Evolutionary conservation across 306 rosid genomes (phyloP), one percentile per base, ranked within the genome.

Genomic region (Medicago arabica): DNA sequence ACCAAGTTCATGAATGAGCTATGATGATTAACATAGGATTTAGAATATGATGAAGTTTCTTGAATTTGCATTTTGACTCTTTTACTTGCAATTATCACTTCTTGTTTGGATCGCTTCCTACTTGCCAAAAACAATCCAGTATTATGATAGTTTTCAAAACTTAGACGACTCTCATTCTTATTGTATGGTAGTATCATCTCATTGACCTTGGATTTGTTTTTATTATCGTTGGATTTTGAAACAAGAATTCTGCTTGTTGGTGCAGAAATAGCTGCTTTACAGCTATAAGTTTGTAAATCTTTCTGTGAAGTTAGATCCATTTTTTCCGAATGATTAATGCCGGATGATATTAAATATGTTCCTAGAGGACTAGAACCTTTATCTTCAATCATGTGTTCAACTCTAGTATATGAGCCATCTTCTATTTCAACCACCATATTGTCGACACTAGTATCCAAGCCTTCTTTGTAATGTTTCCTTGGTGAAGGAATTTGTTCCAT

Each of bases 1-100:
- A 95, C 77, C 96, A 93, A 86, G 83, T 83, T 92, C 95, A 86
- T 78, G 82, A 95, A 95, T 71, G 98, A 90, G 84, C 96, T 95
- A 63, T 50, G 2, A 50, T 85, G 84, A 61, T 81, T 81, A 46
- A 59, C 64, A 73, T 15, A 16, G 78, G 91, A 79, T 69, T 76
- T 71, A 47, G 88, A 63, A 64, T 47, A 57, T 3, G 86, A 75
- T 5, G 85, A 78, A 31, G 84, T 41, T 74, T 82, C 88, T 70
- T 77, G 87, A 50, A 74, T 74, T 75, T 83, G 74, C 76, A 39
- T 87, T 82, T 76, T 84, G 74, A 84, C 67, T 70, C 87, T 87
- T 74, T 89, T 87, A 80, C 74, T 81, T 46, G 81, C 88, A 66
- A 68, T 84, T 74, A 71, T 77, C 55, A 86, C 68, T 69, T 85